Base-by-base conservation (phyloP, 352 stramenopile species). In the Pythium coloratum region DNA sequence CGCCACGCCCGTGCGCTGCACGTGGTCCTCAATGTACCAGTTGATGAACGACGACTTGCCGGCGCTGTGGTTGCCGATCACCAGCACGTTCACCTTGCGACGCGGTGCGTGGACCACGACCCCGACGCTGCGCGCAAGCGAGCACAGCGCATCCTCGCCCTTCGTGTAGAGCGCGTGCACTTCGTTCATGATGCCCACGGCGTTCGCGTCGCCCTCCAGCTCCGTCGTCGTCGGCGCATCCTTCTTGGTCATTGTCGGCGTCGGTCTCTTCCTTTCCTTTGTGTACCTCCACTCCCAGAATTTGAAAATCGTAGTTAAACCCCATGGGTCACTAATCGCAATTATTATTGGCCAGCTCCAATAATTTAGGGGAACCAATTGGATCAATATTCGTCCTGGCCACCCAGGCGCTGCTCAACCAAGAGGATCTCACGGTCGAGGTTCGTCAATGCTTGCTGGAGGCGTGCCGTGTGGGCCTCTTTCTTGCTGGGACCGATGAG, bases 11-110 rank as follows among this genome's bases (percentile, higher is more conserved):
- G 81, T 90, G 55, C 77, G 77, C 47, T 86, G 76, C 60, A 88
- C 75, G 50, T 88, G 60, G 78, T 84, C 74, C 28, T 75, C 71
- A 62, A 82, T 71, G 59, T 85, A 85, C 80, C 81, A 91, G 62
- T 91, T 91, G 58, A 90, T 85, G 68, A 91, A 89, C 20, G 76
- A 86, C 38, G 81, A 90, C 65, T 91, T 91, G 38, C 83, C 83
- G 24, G 83, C 78, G 58, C 79, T 89, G 72, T 91, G 83, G 74
- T 91, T 91, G 55, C 83, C 83, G 55, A 91, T 81, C 61, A 91
- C 72, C 55, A 91, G 72, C 26, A 91, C 79, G 51, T 81, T 90
- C 14, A 88, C 80, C 40, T 88, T 89, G 62, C 86, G 84, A 10
- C 81, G 76, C 34, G 83, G 83, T 42, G 72, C 64, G 46, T 89